Evolutionary conservation across 2,329 filamentous ascomycete species (phyloP), one percentile per base, ranked within the genome.

Genomic region (Pyricularia pennisetigena): DNA sequence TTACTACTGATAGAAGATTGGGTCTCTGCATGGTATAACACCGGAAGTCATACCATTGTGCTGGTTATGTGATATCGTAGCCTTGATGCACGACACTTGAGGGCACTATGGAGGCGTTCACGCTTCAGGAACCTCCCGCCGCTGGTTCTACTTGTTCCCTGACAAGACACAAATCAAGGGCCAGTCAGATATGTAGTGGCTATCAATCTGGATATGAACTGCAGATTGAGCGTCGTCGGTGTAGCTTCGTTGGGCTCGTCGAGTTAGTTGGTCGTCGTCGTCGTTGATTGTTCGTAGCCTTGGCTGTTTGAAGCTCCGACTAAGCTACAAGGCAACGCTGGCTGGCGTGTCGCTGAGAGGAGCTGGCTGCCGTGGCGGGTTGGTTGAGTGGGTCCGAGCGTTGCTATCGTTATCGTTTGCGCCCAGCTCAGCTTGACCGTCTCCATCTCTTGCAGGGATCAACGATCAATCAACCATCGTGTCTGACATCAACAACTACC

Each of bases 21-120:
- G 23, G 26, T 54, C 32, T 59, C 49, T 57, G 67, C 67, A 28
- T 62, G 41, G 49, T 29, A 57, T 61, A 35, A 66, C 62, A 63
- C 62, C 49, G 67, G 67, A 71, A 69, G 61, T 69, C 70, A 67
- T 69, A 59, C 70, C 68, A 54, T 67, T 68, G 62, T 67, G 49
- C 41, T 24, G 68, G 30, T 69, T 63, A 67, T 68, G 69, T 62
- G 65, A 28, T 64, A 9, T 41, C 63, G 28, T 64, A 32, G 63
- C 41, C 41, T 49, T 49, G 41, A 49, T 49, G 41, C 41, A 49
- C 41, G 41, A 49, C 12, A 23, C 14, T 65, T 16, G 30, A 49
- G 23, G 28, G n/a, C 29, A 14, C 14, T 66, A 29, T 24, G 23
- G 64, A 32, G 26, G 64, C 57, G 32, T 49, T 3, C 26, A 26